Conservation (phyloP, 345 rosid species). For the Alliaria petiolata region DNA sequence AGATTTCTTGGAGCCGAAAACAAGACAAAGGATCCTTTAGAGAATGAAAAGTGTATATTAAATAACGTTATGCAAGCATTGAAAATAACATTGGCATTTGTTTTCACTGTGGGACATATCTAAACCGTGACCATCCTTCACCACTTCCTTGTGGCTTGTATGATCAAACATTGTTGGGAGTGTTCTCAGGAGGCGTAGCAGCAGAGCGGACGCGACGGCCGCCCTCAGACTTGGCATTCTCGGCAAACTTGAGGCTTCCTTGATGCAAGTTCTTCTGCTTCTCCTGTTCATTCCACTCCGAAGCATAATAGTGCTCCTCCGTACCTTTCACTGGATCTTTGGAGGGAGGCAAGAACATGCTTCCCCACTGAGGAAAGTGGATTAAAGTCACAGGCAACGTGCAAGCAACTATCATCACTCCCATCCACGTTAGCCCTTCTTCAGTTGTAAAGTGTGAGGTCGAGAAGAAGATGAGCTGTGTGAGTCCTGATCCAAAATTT, state of each 20-base stretch:
- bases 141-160: neutral
- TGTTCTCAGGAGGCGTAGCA: constrained; percentile 12
- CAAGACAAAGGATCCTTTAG: neutral
- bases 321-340: constrained; percentile 37
- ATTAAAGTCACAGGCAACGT: constrained; percentile 43
- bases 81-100: neutral
- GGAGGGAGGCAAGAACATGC: constrained; percentile 50
- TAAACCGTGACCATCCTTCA: neutral
- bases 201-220: constrained; percentile 37
- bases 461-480: constrained; percentile 49
- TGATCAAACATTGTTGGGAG: constrained; percentile 26
- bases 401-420: constrained; percentile 53
- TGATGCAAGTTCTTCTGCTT: constrained; percentile 47
- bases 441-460: constrained; percentile 33
- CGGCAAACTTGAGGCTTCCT: constrained; percentile 53
- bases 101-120: neutral
- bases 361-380: constrained; percentile 65
- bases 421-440: constrained; percentile 44
- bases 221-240: constrained; percentile 48
- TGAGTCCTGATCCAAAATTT: constrained; percentile 56
- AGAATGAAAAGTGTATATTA: neutral
- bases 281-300: constrained; percentile 52
- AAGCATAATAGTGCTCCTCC: constrained; percentile 48
- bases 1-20: neutral
- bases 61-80: neutral